phyloP scores from a whole-genome alignment of 139 green algal species.

The Chlamydomonas schloesseri region DNA sequence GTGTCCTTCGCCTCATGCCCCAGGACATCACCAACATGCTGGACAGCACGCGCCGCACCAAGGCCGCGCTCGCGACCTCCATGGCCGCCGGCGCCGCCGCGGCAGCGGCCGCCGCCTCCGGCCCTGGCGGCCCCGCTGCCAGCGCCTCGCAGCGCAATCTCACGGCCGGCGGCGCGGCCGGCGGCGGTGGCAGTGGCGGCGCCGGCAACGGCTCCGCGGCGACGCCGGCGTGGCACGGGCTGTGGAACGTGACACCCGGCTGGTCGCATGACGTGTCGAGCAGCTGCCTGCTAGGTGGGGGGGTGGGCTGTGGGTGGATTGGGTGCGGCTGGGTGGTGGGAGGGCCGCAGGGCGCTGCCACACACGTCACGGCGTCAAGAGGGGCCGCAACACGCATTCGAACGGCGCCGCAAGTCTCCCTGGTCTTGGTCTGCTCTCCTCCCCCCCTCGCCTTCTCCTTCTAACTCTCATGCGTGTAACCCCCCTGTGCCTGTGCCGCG shows the following conservation, averaged over 20 bases:
- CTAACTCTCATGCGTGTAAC: too few relatives aligned
- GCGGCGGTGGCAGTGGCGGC: background rate
- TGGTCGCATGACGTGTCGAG: background rate
- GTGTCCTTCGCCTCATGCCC: too few relatives aligned
- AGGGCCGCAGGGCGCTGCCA: too few relatives aligned
- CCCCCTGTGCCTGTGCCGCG: too few relatives aligned
- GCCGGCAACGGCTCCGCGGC: too few relatives aligned
- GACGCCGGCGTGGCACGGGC: conserved; percentile 30
- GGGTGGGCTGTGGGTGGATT: too few relatives aligned
- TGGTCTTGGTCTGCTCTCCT: too few relatives aligned
- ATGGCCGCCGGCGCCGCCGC: background rate
- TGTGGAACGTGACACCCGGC: conserved; percentile 33
- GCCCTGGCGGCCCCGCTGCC: background rate
- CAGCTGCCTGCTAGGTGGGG: conserved; percentile 56
- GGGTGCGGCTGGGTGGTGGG: background rate
- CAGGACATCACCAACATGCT: conserved; percentile 12
- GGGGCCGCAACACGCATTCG: too few relatives aligned
- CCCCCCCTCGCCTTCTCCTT: too few relatives aligned
- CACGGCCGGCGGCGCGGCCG: background rate
- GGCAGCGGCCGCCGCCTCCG: background rate
- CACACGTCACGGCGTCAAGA: too few relatives aligned
- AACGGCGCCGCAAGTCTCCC: too few relatives aligned
- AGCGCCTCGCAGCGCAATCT: background rate
- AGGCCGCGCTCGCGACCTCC: background rate
- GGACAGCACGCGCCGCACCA: background rate